Conservation (phyloP, 2,329 filamentous ascomycete genomes). For the Alternaria ethzedia region DNA sequence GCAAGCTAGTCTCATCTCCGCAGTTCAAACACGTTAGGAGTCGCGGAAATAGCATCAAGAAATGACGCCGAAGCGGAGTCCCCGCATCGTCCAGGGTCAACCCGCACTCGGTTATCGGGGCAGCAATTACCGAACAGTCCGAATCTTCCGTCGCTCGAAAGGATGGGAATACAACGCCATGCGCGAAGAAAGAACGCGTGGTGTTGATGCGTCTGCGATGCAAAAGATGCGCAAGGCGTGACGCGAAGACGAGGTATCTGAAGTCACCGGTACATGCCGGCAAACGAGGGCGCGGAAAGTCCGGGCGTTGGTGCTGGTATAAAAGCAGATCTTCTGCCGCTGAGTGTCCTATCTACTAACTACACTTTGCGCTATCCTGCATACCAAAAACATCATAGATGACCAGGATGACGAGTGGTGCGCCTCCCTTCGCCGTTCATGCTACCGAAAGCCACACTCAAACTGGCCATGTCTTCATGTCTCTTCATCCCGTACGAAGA, state of each 20-base stretch:
- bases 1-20: background rate
- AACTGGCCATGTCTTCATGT: background rate
- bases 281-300: background rate
- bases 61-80: slow-evolving; percentile 9
- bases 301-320: background rate
- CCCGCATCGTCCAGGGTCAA: slow-evolving; percentile 12
- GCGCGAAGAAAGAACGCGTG: background rate
- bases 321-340: background rate
- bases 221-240: background rate
- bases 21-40: background rate
- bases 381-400: background rate
- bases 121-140: slow-evolving; percentile 1
- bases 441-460: background rate
- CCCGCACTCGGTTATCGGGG: slow-evolving; percentile 2
- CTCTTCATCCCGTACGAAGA: no score
- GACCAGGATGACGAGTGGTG: background rate
- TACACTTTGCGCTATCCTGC: background rate
- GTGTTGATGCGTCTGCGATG: background rate
- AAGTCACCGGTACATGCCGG: background rate
- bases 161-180: background rate
- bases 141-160: slow-evolving; percentile 12
- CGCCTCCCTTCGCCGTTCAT: background rate
- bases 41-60: background rate
- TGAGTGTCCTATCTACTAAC: background rate
- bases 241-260: background rate